Conservation (phyloP, 2,329 filamentous ascomycete genomes). For the Sporothrix phasma region DNA sequence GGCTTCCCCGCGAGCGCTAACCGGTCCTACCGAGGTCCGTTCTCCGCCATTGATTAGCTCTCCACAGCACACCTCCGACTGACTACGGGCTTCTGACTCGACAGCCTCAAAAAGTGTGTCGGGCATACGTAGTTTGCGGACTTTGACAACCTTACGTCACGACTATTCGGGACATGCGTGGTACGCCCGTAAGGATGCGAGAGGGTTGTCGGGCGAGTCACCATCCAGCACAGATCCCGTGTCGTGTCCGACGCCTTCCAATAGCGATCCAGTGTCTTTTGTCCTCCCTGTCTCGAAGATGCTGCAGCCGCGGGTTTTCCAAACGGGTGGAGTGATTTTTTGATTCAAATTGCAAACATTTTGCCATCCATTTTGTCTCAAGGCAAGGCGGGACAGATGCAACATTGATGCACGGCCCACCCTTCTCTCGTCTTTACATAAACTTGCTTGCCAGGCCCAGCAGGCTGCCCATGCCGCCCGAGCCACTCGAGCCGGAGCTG, state of each 20-base stretch:
- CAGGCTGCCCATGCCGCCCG: conserved; percentile 37
- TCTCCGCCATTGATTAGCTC: neutral
- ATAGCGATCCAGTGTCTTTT: too few relatives aligned
- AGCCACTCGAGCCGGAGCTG: conserved; percentile 39
- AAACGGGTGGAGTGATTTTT: too few relatives aligned
- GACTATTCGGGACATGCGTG: too few relatives aligned
- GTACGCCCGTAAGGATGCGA: too few relatives aligned
- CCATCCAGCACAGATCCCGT: too few relatives aligned
- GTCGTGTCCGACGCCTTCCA: too few relatives aligned
- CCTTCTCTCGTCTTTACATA: conserved; percentile 22
- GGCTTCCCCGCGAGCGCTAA: conserved; percentile 12
- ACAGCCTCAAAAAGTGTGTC: too few relatives aligned
- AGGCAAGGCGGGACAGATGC: neutral
- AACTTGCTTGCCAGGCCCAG: conserved; percentile 40
- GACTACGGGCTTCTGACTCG: neutral
- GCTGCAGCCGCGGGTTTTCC: too few relatives aligned
- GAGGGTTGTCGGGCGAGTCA: too few relatives aligned
- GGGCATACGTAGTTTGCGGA: neutral
- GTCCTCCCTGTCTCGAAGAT: too few relatives aligned
- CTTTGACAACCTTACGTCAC: neutral
- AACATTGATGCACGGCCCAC: neutral
- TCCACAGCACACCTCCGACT: neutral
- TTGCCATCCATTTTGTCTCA: neutral
- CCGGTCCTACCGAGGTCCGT: conserved; percentile 8
- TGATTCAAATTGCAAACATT: too few relatives aligned